These are phyloP conservation scores for Picea sitchensis DNA, from an alignment of 75 land plant species.

Conservation along the genomic window DNA sequence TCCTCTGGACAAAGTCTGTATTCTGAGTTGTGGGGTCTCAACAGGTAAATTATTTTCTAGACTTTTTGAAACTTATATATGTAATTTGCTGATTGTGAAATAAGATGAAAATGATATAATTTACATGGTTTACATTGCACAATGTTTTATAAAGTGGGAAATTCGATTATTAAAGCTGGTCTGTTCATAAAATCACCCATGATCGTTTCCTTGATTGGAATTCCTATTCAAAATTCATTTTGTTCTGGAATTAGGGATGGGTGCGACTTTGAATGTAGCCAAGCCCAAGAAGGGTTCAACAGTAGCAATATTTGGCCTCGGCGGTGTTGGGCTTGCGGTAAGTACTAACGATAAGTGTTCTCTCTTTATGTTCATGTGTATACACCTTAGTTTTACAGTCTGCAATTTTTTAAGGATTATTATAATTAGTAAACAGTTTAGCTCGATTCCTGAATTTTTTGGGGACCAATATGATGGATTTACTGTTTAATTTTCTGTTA, in stretches of 20 bases:
- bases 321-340: slow-evolving; percentile 82
- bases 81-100: too few species aligned
- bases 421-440: too few species aligned
- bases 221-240: background rate
- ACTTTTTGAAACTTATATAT: background rate
- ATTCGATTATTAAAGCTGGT: background rate
- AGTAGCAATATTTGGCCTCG: slow-evolving; percentile 83
- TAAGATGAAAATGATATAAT: too few species aligned
- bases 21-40: too few species aligned
- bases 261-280: slow-evolving; percentile 66
- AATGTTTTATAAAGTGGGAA: too few species aligned
- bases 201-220: too few species aligned
- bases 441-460: background rate
- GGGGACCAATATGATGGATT: background rate
- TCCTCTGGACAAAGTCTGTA: too few species aligned
- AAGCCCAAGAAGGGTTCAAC: slow-evolving; percentile 66
- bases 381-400: too few species aligned
- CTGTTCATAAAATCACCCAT: background rate
- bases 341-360: slow-evolving; percentile 11
- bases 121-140: too few species aligned
- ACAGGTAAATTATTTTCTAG: too few species aligned
- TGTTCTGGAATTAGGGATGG: slow-evolving; percentile 44
- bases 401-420: too few species aligned
- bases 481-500: background rate
- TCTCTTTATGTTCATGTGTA: too few species aligned